Evolutionary conservation across 1,284 basidiomycete species (phyloP), one percentile per base, ranked within the genome.

Genomic region (Ceratobasidium sp.): DNA sequence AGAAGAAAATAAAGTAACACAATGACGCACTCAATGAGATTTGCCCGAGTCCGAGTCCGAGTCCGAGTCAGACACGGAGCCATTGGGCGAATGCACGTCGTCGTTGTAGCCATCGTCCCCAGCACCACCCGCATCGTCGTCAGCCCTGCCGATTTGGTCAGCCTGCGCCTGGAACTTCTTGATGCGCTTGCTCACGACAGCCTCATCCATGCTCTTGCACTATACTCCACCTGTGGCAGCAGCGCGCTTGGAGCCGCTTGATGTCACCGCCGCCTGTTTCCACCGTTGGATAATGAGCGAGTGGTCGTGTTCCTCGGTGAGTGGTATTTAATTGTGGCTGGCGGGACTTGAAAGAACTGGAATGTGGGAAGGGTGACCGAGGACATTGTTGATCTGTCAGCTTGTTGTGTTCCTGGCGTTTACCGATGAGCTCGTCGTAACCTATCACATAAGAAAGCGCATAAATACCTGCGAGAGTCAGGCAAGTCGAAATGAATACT

Each of bases 131-230:
- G 82, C 78, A 13, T 83, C 78, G 23, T 67, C 76, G 7, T 83
- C 80, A 44, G 82, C 81, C 52, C 82, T 82, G 38, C 81, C 80
- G 63, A 70, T 58, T 28, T 85, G 85, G 69, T 86, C 83, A 85
- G 95, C 90, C 67, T 91, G 87, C 77, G 90, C 89, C 82, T 98
- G 94, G 72, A 98, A 86, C 80, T 89, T 86, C 67, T 92, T 87
- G 78, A 97, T 97, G 84, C 95, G 94, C 84, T 95, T 92, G 18
- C 91, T 90, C 81, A 94, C 93, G 18, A 90, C 90, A 78, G 93
- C 92, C 82, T 93, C 93, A 77, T 95, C 93, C 91, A 95, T 94
- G 80, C 91, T 94, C 86, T 95, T 95, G 75, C 93, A 89, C 80
- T 94, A 93, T 67, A 94, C 83, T 2, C 94, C 94, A 61, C 94